Evolutionary conservation across 768 basidiomycete species (phyloP).

Genomic region (Serpula lacrymans): DNA sequence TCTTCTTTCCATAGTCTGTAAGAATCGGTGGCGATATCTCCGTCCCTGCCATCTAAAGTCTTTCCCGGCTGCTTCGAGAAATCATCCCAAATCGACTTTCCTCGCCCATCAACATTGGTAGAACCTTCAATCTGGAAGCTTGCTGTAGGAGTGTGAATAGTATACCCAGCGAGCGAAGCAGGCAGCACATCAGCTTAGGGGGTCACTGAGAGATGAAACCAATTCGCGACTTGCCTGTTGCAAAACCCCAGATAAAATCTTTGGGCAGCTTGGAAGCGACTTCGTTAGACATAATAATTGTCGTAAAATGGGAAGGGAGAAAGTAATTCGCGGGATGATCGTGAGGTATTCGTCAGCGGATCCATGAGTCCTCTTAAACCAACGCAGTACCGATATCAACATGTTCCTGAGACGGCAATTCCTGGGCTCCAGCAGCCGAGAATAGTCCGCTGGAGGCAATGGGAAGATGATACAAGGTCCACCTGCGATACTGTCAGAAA

Average conservation of each 20-base stretch:
- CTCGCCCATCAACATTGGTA: constrained; percentile 53
- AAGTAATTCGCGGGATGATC: constrained; percentile 23
- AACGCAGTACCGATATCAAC: constrained; percentile 22
- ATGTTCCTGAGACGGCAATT: constrained; percentile 34
- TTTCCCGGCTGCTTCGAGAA: constrained; percentile 64
- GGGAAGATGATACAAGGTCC: constrained; percentile 1
- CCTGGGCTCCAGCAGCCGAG: constrained; percentile 37
- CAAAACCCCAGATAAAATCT: constrained; percentile 70
- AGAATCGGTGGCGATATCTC: constrained; percentile 70
- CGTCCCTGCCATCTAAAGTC: constrained; percentile 63
- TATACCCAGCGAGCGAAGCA: constrained; percentile 1
- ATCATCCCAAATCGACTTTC: constrained; percentile 74
- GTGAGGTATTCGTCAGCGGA: constrained; percentile 21
- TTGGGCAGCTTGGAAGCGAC: constrained; percentile 43
- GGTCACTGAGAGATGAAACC: background rate
- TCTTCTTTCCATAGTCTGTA: constrained; percentile 69
- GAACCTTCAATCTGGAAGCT: constrained; percentile 77
- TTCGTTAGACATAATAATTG: constrained; percentile 22
- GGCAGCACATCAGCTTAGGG: background rate
- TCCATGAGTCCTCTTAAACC: constrained; percentile 36
- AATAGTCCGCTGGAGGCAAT: constrained; percentile 39
- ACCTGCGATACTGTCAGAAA: background rate
- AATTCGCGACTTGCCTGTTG: constrained; percentile 48
- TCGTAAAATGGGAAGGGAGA: constrained; percentile 13
- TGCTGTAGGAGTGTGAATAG: constrained; percentile 34